Evolutionary conservation across 2,329 filamentous ascomycete genomes (phyloP).

Genomic region (Neonectria magnoliae): DNA sequence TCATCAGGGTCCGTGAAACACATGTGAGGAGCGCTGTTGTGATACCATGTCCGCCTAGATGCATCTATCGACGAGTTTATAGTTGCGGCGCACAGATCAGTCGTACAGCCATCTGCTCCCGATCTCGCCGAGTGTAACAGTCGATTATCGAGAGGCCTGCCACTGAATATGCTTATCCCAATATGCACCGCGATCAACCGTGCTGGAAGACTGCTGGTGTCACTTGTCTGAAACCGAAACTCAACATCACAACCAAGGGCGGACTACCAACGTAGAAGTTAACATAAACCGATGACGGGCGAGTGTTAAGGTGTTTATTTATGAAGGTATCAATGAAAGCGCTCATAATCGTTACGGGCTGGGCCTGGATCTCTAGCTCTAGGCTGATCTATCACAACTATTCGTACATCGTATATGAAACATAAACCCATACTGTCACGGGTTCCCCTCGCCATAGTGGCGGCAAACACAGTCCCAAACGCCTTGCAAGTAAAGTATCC

Average conservation of each 20-base stretch:
- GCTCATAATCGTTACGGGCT: background rate
- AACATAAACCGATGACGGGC: too few species aligned
- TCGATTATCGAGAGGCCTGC: background rate
- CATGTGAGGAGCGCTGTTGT: background rate
- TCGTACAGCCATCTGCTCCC: background rate
- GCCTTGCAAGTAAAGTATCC: background rate
- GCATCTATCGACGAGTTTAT: constrained; percentile 2
- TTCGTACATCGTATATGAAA: background rate
- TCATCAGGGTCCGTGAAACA: constrained; percentile 2
- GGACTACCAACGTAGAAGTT: background rate
- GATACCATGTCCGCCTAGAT: background rate
- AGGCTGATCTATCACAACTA: background rate
- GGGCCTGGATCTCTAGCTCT: background rate
- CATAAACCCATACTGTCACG: background rate
- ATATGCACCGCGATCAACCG: background rate
- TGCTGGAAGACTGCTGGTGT: background rate
- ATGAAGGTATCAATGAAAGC: background rate
- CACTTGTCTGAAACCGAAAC: background rate
- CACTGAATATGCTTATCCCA: background rate
- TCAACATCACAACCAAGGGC: background rate
- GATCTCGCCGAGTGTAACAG: background rate
- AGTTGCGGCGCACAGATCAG: background rate
- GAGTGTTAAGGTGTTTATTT: too few species aligned
- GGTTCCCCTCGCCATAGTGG: background rate
- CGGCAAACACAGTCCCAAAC: background rate